These are phyloP conservation scores for Aspergillus quadricinctus DNA, from an alignment of 2,329 filamentous ascomycete species.

Conservation along the genomic window DNA sequence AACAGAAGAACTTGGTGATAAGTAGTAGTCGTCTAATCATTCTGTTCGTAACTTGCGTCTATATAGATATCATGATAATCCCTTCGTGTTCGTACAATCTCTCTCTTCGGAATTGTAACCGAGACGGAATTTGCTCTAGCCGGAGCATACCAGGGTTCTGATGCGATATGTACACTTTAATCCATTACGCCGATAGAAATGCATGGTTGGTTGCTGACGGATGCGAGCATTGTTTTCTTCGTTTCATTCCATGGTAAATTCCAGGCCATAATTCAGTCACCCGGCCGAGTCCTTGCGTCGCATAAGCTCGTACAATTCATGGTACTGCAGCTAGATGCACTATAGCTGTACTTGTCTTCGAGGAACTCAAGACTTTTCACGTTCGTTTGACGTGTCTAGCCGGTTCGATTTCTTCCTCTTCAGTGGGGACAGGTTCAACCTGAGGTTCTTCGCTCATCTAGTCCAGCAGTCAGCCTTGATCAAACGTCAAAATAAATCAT, in stretches of 20 bases:
- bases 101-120: background rate
- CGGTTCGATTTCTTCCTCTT: constrained; percentile 12
- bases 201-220: background rate
- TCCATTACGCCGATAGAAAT: background rate
- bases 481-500: background rate
- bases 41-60: background rate
- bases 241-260: background rate
- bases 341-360: background rate
- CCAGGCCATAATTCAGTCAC: background rate
- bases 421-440: constrained; percentile 9
- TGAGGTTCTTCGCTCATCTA: constrained; percentile 26
- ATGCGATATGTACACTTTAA: background rate
- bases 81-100: background rate
- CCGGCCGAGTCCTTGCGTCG: background rate
- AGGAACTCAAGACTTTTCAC: constrained; percentile 9
- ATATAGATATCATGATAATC: background rate
- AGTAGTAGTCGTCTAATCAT: background rate
- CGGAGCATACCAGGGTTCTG: background rate
- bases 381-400: constrained; percentile 25
- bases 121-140: background rate
- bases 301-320: background rate
- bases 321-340: background rate
- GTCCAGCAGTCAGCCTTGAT: constrained; percentile 6
- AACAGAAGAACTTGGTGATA: no score
- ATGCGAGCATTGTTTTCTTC: background rate